These are phyloP conservation scores for Magnaporthiopsis rhizophila DNA, from an alignment of 2,329 filamentous ascomycete species.

Conservation along the genomic window DNA sequence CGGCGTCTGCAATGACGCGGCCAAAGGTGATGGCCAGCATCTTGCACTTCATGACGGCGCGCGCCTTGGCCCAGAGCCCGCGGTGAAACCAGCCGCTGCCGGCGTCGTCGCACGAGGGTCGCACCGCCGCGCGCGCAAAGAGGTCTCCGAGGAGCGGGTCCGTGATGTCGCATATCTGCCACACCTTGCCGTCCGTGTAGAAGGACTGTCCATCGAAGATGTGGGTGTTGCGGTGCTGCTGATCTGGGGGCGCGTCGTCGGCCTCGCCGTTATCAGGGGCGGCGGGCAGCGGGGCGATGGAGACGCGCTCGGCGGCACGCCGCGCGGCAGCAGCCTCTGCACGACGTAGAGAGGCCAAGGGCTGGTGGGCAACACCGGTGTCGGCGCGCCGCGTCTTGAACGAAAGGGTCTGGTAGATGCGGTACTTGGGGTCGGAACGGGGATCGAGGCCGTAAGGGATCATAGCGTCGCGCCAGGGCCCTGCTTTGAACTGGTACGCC, in stretches of 20 bases:
- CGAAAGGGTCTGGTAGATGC: constrained; percentile 80
- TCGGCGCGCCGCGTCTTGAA: constrained; percentile 62
- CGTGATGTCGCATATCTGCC: constrained; percentile 88
- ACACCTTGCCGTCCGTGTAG: constrained; percentile 76
- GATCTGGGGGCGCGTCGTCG: constrained; percentile 23
- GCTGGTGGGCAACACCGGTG: constrained; percentile 35
- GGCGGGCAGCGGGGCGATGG: constrained; percentile 19
- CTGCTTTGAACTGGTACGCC: constrained; percentile 86
- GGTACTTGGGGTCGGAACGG: constrained; percentile 64
- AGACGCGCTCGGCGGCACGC: constrained; percentile 19
- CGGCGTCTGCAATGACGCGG: constrained; percentile 38
- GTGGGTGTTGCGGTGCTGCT: constrained; percentile 42
- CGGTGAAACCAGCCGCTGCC: constrained; percentile 79
- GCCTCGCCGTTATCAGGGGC: constrained; percentile 1
- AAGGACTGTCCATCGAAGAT: constrained; percentile 75
- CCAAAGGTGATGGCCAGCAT: constrained; percentile 59
- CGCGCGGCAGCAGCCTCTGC: constrained; percentile 16
- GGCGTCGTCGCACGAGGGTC: constrained; percentile 47
- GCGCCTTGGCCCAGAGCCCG: constrained; percentile 74
- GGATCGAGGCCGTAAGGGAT: constrained; percentile 84
- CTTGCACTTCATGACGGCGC: constrained; percentile 82
- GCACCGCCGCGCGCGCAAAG: constrained; percentile 54
- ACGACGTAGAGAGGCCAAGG: constrained; percentile 38
- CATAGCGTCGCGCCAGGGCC: constrained; percentile 84
- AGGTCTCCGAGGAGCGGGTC: constrained; percentile 66